These are phyloP conservation scores for Sideroxylon spinosum DNA, from an alignment of 179 eudicot genomes.

Conservation along the genomic window DNA sequence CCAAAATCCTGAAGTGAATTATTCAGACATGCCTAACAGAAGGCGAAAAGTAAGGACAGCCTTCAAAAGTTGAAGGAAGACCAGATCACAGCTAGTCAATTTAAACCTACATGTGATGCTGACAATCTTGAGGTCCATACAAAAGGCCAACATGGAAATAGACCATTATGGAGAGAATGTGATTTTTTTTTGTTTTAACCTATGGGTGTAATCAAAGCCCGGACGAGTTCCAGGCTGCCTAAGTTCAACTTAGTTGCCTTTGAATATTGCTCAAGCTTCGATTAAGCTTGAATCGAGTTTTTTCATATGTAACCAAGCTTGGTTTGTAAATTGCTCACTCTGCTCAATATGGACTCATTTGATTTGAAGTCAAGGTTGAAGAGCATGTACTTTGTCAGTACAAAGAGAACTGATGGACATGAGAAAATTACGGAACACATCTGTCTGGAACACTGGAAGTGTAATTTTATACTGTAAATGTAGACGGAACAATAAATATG, in stretches of 20 bases:
- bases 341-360: not conserved
- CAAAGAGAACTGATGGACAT: not conserved
- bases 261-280: not conserved
- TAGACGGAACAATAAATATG: not conserved
- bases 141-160: not conserved
- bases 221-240: not conserved
- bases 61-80: not conserved
- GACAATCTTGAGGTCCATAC: not conserved
- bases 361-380: not conserved
- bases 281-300: not conserved
- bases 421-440: not conserved
- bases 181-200: not conserved
- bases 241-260: not conserved
- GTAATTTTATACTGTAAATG: not conserved
- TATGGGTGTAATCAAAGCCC: not conserved
- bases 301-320: not conserved
- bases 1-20: not conserved
- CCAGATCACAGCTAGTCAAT: not conserved
- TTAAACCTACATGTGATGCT: not conserved
- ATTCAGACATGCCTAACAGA: not conserved
- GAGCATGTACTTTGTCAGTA: constrained; percentile 1
- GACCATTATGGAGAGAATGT: not conserved
- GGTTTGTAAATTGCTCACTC: not conserved
- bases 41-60: not conserved
- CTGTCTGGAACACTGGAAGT: not conserved